Base-by-base conservation (phyloP, 768 basidiomycete genomes). In the Leucogyrophana mollusca region DNA sequence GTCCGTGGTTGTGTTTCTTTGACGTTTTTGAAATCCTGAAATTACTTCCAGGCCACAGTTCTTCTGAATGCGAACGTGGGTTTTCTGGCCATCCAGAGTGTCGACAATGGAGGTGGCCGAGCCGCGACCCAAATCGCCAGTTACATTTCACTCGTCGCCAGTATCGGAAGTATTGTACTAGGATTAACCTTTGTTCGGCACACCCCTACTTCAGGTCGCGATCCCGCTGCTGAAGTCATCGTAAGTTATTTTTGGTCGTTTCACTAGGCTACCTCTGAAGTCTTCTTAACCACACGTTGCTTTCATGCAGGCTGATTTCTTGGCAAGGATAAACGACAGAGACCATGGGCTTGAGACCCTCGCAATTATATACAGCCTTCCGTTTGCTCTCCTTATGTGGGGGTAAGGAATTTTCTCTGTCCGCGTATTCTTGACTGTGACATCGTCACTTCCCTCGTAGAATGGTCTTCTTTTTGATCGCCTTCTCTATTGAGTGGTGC, bases 51-150 rank as follows among this genome's bases (percentile, higher is more conserved):
- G 78, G 70, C 69, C 1, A 76, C 75, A 2, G 75, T 80, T 6
- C 58, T 82, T 23, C 57, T 81, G 7, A 72, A 71, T 20, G 75
- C 75, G 2, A 79, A 80, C 41, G 73, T 83, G 1, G 73, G 73
- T 0, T 79, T 80, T 54, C 58, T 83, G 9, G 73, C 76, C 10
- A 79, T 82, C 23, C 72, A 71, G n/a, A 64, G 63, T 24, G 67
- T 74, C 36, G 71, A 49, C 11, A 34, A 39, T 25, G 14, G 2
- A 17, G 24, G 23, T 8, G 36, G 20, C 35, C 59, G 64, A n/a
- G 62, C 52, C 3, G 35, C 57, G 0, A 56, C 61, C 0, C 71
- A 73, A 39, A 60, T 72, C 10, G 54, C 67, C 8, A 68, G 65
- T 46, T 74, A 73, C 41, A 41, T 69, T 9, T 76, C 74, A 1